These are phyloP conservation scores for Trichothecium roseum DNA, from an alignment of 2,329 filamentous ascomycete genomes.

Conservation along the genomic window DNA sequence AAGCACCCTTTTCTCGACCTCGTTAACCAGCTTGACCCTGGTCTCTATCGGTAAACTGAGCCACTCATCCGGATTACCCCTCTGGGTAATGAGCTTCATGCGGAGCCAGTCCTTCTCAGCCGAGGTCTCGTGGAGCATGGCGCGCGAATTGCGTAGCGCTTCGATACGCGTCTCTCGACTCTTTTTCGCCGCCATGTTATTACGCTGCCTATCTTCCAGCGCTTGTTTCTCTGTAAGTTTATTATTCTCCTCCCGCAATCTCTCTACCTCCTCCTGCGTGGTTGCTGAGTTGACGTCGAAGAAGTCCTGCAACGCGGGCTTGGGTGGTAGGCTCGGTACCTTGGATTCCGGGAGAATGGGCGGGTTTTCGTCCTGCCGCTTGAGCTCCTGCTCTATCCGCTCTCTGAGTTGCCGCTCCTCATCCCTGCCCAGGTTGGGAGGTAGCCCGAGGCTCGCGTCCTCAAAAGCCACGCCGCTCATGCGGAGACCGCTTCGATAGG, in stretches of 20 bases:
- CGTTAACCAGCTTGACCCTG: slow-evolving; percentile 11
- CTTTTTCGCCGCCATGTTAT: slow-evolving; percentile 27
- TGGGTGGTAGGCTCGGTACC: slow-evolving; percentile 15
- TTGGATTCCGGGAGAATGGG: slow-evolving; percentile 16
- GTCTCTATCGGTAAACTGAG: slow-evolving; percentile 6
- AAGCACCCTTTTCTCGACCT: slow-evolving; percentile 9
- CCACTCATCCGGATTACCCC: slow-evolving; percentile 12
- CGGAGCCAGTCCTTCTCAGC: slow-evolving; percentile 17
- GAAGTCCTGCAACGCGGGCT: slow-evolving; percentile 11
- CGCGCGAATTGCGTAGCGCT: slow-evolving; percentile 9
- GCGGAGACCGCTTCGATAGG: slow-evolving; percentile 1
- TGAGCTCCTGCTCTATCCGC: slow-evolving; percentile 12
- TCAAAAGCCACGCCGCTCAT: slow-evolving; percentile 10
- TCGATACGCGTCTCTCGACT: slow-evolving; percentile 20
- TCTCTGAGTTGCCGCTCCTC: slow-evolving; percentile 11
- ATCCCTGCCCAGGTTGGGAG: slow-evolving; percentile 2
- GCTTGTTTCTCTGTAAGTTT: slow-evolving; percentile 13
- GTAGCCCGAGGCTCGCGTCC: slow-evolving; percentile 12
- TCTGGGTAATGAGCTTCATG: slow-evolving; percentile 13
- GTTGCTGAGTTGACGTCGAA: slow-evolving; percentile 9
- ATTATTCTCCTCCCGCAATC: slow-evolving; percentile 11
- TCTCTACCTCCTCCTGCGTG: slow-evolving; percentile 6
- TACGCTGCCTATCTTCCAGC: slow-evolving; percentile 18
- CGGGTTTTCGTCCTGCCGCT: slow-evolving; percentile 10
- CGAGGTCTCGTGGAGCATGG: slow-evolving; percentile 12